Base-by-base conservation (phyloP, 768 basidiomycete species). In the Nidularia pulvinata region DNA sequence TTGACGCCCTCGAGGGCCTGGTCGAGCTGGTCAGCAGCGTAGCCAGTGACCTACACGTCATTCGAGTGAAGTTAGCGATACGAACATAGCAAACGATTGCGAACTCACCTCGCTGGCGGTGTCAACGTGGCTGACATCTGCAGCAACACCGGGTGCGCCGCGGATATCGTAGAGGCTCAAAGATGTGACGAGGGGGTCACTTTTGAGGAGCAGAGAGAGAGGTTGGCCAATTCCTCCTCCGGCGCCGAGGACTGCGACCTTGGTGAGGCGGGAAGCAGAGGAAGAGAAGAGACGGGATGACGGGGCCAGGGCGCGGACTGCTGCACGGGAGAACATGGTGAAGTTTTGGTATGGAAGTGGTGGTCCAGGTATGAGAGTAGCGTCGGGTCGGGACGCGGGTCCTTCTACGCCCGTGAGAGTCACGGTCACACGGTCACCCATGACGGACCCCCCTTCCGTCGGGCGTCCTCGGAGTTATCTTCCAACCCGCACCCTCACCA, bases 151-250 rank as follows among this genome's bases (percentile, higher is more conserved):
- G 57, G 92, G 89, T 36, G 95, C 93, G 62, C 93, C 93, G 65
- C 93, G 90, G 67, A 96, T 95, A 79, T 96, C 95, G 76, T 93
- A 98, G 59, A 98, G 78, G 68, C 81, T 89, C 66, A 98, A 76
- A 58, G 88, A 84, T 51, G 85, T 85, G 69, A 97, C 91, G 61
- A 95, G 77, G 43, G 93, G 93, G 79, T 99, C 91, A 60, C 77
- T 84, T 82, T 98, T 98, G 70, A 98, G 86, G 59, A 97, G 81
- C 59, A 98, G 77, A 47, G 94, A 96, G 64, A 98, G 79, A 66
- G 96, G 95, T 73, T 98, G 96, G 70, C 96, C 96, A 71, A 98
- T 98, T 73, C 96, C 96, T 81, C 96, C 96, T 64, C 93, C 96
- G 57, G 97, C 97, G 64, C 96, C 96, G 70, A 97, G 91, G 56